Evolutionary conservation across 140 eudicot species (phyloP).

Genomic region (Bidens hawaiensis): DNA sequence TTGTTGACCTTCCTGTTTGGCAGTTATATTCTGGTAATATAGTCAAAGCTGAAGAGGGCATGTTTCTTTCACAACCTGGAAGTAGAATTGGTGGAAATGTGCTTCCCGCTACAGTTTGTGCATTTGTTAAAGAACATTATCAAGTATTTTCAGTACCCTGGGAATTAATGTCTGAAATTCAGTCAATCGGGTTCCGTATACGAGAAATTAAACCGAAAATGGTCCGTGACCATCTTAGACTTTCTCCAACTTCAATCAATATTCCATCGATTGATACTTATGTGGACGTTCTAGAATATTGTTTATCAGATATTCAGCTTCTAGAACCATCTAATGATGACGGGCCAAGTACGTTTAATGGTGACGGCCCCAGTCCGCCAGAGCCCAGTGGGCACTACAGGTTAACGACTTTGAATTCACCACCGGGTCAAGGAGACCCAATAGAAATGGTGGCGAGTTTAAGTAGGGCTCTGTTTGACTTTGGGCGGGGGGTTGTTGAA

Average conservation of each 20-base stretch:
- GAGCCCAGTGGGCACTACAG: constrained; percentile 38
- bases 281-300: constrained; percentile 92
- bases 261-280: constrained; percentile 69
- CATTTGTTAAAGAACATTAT: constrained; percentile 92
- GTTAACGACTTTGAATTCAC: constrained; percentile 33
- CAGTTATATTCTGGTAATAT: constrained; percentile 85
- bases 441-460: constrained; percentile 83
- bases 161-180: constrained; percentile 91
- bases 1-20: constrained; percentile 95
- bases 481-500: constrained; percentile 98
- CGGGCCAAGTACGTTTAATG: constrained; percentile 32
- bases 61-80: constrained; percentile 96
- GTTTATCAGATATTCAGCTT: constrained; percentile 82
- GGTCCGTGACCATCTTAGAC: constrained; percentile 92
- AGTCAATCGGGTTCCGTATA: constrained; percentile 71
- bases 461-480: constrained; percentile 88
- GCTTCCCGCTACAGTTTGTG: constrained; percentile 89
- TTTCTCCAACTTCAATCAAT: constrained; percentile 56
- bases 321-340: constrained; percentile 33
- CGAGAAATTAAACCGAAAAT: constrained; percentile 95
- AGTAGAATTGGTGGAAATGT: constrained; percentile 71
- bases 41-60: constrained; percentile 95
- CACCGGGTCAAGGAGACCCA: constrained; percentile 79
- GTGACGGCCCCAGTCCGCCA: constrained; percentile 21
- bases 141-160: constrained; percentile 98